phyloP scores from a whole-genome alignment of 1,139 yeast genomes.

The Zygosaccharomyces pseudobailii region DNA sequence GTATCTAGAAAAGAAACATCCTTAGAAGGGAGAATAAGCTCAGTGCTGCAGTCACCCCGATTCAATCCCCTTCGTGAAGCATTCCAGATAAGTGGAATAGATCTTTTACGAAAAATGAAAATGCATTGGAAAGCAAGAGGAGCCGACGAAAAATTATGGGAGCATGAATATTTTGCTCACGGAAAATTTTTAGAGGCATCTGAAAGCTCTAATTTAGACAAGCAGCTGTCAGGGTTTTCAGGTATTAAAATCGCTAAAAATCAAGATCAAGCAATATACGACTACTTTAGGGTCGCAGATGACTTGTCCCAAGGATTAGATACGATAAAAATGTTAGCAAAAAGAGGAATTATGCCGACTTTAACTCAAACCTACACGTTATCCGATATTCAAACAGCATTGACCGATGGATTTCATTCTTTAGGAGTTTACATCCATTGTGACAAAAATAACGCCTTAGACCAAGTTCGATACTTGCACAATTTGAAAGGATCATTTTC shows the following conservation, averaged over 20 bases:
- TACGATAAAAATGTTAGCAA: background rate
- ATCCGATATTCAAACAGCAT: background rate
- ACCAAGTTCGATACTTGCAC: background rate
- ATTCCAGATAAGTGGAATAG: background rate
- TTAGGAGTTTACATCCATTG: background rate
- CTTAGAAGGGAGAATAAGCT: background rate
- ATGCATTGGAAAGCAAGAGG: background rate
- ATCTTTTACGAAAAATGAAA: background rate
- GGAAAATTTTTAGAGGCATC: background rate
- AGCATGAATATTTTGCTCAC: background rate
- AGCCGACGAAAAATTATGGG: background rate
- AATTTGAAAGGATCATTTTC: background rate
- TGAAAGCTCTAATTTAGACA: background rate
- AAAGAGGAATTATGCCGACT: background rate
- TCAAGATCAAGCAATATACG: background rate
- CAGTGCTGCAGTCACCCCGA: background rate
- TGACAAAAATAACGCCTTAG: background rate
- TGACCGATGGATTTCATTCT: background rate
- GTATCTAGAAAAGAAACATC: background rate
- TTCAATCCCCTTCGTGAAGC: background rate
- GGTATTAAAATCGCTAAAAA: background rate
- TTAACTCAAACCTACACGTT: background rate
- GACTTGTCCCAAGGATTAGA: background rate
- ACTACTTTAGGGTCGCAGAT: background rate
- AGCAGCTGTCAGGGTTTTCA: background rate